Conservation (phyloP, 257 asterid species). For the Capsicum baccatum region DNA sequence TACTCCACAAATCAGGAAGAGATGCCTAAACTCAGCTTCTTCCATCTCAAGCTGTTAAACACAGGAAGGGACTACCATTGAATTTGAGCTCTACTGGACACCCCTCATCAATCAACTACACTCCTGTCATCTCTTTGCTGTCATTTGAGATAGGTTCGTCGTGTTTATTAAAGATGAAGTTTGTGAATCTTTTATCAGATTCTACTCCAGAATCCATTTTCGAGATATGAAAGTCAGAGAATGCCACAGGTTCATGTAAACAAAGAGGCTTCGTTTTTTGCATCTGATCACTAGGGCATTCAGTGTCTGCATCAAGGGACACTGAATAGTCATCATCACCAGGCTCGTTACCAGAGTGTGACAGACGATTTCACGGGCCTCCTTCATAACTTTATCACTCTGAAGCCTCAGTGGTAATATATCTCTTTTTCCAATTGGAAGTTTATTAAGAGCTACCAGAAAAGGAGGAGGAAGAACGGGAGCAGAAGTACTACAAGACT, state of each 20-base stretch:
- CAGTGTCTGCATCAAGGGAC: constrained; percentile 67
- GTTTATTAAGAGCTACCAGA: constrained; percentile 54
- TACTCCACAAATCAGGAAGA: too few species aligned
- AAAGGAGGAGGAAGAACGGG: constrained; percentile 63
- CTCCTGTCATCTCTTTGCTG: constrained; percentile 44
- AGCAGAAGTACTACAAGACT: constrained; percentile 49
- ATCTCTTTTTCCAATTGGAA: constrained; percentile 44
- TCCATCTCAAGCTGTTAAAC: background rate
- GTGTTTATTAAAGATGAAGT: constrained; percentile 50
- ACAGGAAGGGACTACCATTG: constrained; percentile 26
- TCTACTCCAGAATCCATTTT: constrained; percentile 22
- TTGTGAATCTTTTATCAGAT: constrained; percentile 44
- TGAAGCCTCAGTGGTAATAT: constrained; percentile 48
- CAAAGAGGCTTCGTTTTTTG: constrained; percentile 40
- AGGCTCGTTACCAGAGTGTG: constrained; percentile 36
- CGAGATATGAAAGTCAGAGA: constrained; percentile 35
- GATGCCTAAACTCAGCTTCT: background rate
- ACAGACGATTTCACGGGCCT: constrained; percentile 43
- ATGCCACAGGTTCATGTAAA: constrained; percentile 51
- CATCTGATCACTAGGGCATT: constrained; percentile 34
- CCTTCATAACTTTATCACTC: constrained; percentile 56
- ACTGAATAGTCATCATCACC: constrained; percentile 42
- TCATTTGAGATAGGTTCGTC: constrained; percentile 39
- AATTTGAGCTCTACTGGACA: constrained; percentile 66
- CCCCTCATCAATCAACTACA: constrained; percentile 57